Conservation (phyloP, 139 green algal genomes). For the Chlorella sp. region DNA sequence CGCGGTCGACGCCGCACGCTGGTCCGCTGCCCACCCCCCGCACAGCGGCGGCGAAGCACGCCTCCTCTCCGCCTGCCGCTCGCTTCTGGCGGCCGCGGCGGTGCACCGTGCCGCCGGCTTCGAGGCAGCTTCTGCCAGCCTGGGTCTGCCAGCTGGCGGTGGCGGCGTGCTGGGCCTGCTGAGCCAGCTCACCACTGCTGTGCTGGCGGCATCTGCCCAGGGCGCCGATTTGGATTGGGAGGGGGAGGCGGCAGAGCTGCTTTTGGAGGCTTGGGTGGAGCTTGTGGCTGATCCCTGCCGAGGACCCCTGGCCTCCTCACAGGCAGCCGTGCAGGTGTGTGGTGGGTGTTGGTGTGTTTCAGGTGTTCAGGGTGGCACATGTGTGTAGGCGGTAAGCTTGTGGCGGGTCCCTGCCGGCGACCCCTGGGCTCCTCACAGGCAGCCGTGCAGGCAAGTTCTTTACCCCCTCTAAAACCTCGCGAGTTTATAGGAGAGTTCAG, state of each 20-base stretch:
- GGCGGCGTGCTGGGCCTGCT: constrained; percentile 57
- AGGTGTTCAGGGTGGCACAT: neutral
- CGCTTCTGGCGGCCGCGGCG: constrained; percentile 42
- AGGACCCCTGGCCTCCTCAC: neutral
- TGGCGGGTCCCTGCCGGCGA: constrained; percentile 12
- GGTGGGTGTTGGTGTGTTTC: neutral
- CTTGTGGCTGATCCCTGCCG: constrained; percentile 30
- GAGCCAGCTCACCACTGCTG: constrained; percentile 52
- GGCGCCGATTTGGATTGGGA: constrained; percentile 45
- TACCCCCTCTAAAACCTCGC: too few species aligned
- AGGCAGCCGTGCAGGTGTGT: neutral
- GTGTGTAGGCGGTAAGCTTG: too few species aligned
- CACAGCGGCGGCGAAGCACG: constrained; percentile 51
- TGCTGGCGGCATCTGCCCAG: constrained; percentile 43
- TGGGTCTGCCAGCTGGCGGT: neutral
- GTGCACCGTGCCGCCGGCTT: constrained; percentile 54
- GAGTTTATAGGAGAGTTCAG: too few species aligned
- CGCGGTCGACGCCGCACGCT: constrained; percentile 42
- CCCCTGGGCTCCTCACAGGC: neutral
- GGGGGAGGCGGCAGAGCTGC: constrained; percentile 60
- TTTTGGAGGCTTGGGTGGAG: constrained; percentile 69
- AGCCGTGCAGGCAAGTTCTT: neutral
- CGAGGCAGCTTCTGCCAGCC: constrained; percentile 8
- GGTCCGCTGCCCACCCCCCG: constrained; percentile 33
- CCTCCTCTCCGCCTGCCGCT: constrained; percentile 77